Conservation (phyloP, 495 filamentous ascomycete species). For the Pseudoneurospora amorphoporcata region DNA sequence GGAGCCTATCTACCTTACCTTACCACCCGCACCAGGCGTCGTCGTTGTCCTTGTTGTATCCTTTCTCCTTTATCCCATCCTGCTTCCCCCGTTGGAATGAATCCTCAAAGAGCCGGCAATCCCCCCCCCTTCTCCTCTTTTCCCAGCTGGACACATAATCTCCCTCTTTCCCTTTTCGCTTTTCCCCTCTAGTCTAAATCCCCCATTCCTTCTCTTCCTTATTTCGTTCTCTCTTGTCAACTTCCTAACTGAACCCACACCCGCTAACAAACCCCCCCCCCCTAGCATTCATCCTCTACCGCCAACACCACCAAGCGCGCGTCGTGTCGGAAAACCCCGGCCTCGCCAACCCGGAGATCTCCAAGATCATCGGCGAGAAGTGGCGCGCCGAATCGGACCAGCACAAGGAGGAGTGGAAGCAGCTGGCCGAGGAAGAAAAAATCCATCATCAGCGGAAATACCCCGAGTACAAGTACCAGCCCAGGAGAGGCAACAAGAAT, state of each 20-base stretch:
- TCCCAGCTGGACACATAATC: too few relatives aligned
- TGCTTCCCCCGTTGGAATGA: too few relatives aligned
- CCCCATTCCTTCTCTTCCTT: neutral
- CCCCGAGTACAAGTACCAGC: constrained; percentile 90
- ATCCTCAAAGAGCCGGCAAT: too few relatives aligned
- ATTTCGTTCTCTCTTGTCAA: neutral
- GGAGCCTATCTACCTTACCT: too few relatives aligned
- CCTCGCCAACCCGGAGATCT: constrained; percentile 92
- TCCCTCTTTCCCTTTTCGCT: too few relatives aligned
- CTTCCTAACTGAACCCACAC: neutral
- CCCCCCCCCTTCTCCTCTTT: too few relatives aligned
- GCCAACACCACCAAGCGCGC: constrained; percentile 79
- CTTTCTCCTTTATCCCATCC: too few relatives aligned
- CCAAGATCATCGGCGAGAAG: constrained; percentile 92
- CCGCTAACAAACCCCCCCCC: constrained; percentile 7
- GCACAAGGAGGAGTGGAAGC: constrained; percentile 81
- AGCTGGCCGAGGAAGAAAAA: constrained; percentile 91
- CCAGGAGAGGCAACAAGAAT: constrained; percentile 56
- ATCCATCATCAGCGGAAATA: constrained; percentile 80
- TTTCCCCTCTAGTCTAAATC: too few relatives aligned
- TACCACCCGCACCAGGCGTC: too few relatives aligned
- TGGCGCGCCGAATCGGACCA: constrained; percentile 69
- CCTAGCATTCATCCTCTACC: constrained; percentile 95
- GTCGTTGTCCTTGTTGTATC: too few relatives aligned
- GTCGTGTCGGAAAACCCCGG: constrained; percentile 78